Conservation (phyloP, 768 basidiomycete genomes). For the Stropharia rugosoannulata region DNA sequence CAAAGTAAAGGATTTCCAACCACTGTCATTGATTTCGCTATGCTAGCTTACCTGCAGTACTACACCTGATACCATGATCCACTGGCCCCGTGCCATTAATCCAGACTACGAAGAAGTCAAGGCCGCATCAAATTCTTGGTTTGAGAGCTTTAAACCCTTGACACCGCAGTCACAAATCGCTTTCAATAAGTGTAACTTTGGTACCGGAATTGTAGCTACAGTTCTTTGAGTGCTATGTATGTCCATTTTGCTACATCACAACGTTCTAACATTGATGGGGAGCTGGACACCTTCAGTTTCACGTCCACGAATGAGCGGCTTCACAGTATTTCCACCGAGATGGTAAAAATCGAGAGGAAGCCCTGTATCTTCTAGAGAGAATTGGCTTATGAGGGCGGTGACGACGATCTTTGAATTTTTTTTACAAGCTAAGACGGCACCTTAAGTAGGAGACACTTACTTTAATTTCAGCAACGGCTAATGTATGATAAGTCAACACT, state of each 20-base stretch:
- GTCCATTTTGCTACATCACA: background rate
- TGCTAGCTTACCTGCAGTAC: too few species aligned
- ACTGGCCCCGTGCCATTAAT: too few species aligned
- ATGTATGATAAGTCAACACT: background rate
- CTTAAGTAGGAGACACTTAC: background rate
- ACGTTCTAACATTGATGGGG: background rate
- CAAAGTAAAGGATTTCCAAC: too few species aligned
- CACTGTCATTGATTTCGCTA: too few species aligned
- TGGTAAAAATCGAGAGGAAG: background rate
- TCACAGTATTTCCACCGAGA: slow-evolving; percentile 2
- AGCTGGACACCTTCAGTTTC: slow-evolving; percentile 3
- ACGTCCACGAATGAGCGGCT: background rate
- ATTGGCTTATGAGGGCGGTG: background rate
- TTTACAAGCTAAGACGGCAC: background rate
- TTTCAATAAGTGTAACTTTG: too few species aligned
- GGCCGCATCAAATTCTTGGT: too few species aligned
- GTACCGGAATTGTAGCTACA: background rate
- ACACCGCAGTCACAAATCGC: too few species aligned
- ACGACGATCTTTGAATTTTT: background rate
- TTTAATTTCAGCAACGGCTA: slow-evolving; percentile 4
- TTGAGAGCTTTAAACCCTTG: too few species aligned
- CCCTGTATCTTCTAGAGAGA: background rate
- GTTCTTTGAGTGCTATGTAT: background rate
- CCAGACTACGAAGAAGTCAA: too few species aligned
- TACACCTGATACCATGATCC: too few species aligned